phyloP scores from a whole-genome alignment of 768 basidiomycete genomes.

The Piloderma croceum region DNA sequence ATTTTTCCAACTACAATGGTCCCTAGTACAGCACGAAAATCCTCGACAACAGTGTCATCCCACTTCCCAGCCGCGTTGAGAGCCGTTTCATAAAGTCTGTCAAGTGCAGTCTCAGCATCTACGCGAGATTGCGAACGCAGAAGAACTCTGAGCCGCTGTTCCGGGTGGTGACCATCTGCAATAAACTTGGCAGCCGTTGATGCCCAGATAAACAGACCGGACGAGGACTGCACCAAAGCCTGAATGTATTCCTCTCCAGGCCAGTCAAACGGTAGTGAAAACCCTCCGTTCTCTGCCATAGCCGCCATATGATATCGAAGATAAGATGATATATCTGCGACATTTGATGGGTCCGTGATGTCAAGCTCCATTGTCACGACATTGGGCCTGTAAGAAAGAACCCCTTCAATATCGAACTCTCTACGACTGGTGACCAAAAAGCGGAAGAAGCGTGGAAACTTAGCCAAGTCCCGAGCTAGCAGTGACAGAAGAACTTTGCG shows the following conservation, averaged over 20 bases:
- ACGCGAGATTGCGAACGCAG: conserved; percentile 1
- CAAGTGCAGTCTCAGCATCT: conserved; percentile 24
- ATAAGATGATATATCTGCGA: not conserved
- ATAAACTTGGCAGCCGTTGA: conserved; percentile 17
- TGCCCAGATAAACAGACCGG: conserved; percentile 22
- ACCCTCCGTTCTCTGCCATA: not conserved
- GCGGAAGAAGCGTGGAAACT: conserved; percentile 12
- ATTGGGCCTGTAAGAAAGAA: not conserved
- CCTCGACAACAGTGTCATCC: conserved; percentile 20
- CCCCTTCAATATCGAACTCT: conserved; percentile 11
- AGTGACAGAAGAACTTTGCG: conserved; percentile 10
- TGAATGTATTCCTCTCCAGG: conserved; percentile 9
- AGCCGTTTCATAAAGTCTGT: conserved; percentile 25
- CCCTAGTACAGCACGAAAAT: conserved; percentile 30
- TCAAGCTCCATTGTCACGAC: not conserved
- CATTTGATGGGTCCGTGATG: not conserved
- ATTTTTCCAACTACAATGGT: conserved; percentile 24
- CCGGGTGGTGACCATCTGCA: conserved; percentile 8
- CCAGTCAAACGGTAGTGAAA: conserved; percentile 8
- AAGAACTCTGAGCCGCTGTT: not conserved
- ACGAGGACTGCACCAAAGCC: conserved; percentile 4
- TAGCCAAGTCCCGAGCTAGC: conserved; percentile 7
- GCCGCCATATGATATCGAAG: not conserved
- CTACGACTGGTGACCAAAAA: conserved; percentile 17
- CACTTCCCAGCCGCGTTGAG: conserved; percentile 26